A percentile compares a stretch with the other conserved stretches of the same genome.
These are phyloP conservation scores for Leishmania aethiopica DNA, from an alignment of 208 protist genomes.

Conservation along the genomic window DNA sequence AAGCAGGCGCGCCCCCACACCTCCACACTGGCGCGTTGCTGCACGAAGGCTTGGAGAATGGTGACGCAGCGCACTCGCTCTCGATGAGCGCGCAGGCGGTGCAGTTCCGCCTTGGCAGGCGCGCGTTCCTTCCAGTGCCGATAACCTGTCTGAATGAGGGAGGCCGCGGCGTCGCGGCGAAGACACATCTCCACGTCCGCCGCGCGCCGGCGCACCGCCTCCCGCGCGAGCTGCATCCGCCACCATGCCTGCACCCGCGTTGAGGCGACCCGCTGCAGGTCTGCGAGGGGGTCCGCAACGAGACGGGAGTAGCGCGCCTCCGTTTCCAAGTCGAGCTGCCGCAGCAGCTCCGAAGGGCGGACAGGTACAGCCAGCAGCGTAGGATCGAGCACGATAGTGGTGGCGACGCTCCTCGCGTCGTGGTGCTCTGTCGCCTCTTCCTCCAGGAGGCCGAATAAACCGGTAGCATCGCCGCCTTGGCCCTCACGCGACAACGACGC, in stretches of 20 bases:
- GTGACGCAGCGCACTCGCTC: slow-evolving; percentile 19
- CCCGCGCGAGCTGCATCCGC: slow-evolving; percentile 12
- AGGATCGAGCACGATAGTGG: background rate
- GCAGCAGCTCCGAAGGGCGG: slow-evolving; percentile 29
- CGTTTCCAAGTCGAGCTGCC: slow-evolving; percentile 23
- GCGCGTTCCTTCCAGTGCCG: slow-evolving; percentile 36
- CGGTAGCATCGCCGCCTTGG: background rate
- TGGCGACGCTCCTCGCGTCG: background rate
- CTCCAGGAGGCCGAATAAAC: background rate
- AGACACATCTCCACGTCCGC: slow-evolving; percentile 17
- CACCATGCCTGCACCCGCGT: slow-evolving; percentile 28
- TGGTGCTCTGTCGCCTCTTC: background rate
- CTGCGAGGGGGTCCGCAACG: slow-evolving; percentile 16
- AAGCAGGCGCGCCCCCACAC: slow-evolving; percentile 36
- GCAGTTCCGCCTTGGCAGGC: slow-evolving; percentile 24
- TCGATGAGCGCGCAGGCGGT: slow-evolving; percentile 27
- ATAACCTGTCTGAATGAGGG: slow-evolving; percentile 39
- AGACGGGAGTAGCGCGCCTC: slow-evolving; percentile 36
- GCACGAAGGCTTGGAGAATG: slow-evolving; percentile 46
- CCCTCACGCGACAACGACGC: background rate
- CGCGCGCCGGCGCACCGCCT: slow-evolving; percentile 9
- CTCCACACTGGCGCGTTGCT: slow-evolving; percentile 41
- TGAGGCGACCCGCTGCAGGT: slow-evolving; percentile 15
- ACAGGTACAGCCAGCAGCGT: slow-evolving; percentile 12
- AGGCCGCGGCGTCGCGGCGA: slow-evolving; percentile 28